Conservation (phyloP, 108 stramenopile genomes). For the Bacterosira constricta region DNA sequence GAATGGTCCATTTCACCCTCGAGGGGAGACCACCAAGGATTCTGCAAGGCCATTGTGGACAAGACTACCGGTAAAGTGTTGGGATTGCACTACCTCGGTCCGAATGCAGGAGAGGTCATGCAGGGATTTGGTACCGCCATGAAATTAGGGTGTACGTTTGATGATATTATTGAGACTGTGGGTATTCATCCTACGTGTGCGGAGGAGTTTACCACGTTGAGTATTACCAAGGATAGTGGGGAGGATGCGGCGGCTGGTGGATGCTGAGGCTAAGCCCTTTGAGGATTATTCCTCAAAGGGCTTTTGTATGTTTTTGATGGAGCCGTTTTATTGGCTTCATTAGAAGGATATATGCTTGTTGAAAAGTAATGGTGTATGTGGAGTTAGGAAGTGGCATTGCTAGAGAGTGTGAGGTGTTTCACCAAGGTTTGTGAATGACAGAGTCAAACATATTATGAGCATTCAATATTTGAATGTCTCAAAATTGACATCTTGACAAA, state of each 20-base stretch:
- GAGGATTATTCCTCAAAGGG: slow-evolving; percentile 36
- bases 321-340: too few species aligned
- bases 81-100: slow-evolving; percentile 96
- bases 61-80: slow-evolving; percentile 78
- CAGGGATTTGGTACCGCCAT: slow-evolving; percentile 94
- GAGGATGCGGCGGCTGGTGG: slow-evolving; percentile 89
- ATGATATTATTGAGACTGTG: slow-evolving; percentile 84
- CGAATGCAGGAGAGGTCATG: slow-evolving; percentile 98
- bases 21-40: slow-evolving; percentile 69
- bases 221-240: slow-evolving; percentile 89
- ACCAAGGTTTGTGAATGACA: slow-evolving; percentile 11
- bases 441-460: neutral
- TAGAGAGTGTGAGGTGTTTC: neutral
- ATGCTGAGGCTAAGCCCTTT: slow-evolving; percentile 99
- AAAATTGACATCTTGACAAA: slow-evolving; percentile 2
- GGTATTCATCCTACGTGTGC: slow-evolving; percentile 98
- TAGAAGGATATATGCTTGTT: too few species aligned
- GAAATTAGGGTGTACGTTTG: slow-evolving; percentile 86
- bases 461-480: neutral
- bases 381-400: too few species aligned
- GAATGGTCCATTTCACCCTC: slow-evolving; percentile 91
- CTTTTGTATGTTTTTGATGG: too few species aligned
- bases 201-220: slow-evolving; percentile 90
- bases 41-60: slow-evolving; percentile 91
- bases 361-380: too few species aligned